Evolutionary conservation across 1,284 basidiomycete genomes (phyloP).

Genomic region (Dichomitus squalens): DNA sequence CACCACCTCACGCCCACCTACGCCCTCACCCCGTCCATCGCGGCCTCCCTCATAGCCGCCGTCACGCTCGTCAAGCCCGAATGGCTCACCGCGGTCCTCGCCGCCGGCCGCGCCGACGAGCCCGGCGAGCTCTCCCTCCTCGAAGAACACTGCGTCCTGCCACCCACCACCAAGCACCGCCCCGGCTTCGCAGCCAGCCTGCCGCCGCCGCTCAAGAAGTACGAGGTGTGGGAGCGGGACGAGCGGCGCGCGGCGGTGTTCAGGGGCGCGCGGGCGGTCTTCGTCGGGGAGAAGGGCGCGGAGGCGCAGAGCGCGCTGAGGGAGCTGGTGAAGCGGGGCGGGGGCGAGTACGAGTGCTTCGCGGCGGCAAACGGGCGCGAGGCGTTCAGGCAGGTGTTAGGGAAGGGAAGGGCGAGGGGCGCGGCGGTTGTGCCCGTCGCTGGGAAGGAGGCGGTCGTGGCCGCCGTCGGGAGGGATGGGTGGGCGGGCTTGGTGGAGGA

Average conservation of each 20-base stretch:
- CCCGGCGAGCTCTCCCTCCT: slow-evolving; percentile 42
- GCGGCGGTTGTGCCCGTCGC: slow-evolving; percentile 58
- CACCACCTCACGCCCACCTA: slow-evolving; percentile 61
- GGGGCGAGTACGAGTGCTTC: slow-evolving; percentile 61
- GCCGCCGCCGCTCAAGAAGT: slow-evolving; percentile 46
- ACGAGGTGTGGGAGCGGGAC: slow-evolving; percentile 64
- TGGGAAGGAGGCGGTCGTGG: slow-evolving; percentile 46
- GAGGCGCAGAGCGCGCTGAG: slow-evolving; percentile 49
- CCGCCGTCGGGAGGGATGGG: slow-evolving; percentile 49
- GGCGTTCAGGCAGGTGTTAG: slow-evolving; percentile 53
- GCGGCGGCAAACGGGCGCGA: slow-evolving; percentile 48
- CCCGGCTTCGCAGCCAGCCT: slow-evolving; percentile 57
- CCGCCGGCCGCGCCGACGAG: slow-evolving; percentile 41
- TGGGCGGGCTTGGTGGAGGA: slow-evolving; percentile 57
- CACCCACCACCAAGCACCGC: slow-evolving; percentile 53
- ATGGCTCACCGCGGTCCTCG: slow-evolving; percentile 62
- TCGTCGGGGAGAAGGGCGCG: slow-evolving; percentile 55
- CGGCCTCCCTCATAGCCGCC: slow-evolving; percentile 56
- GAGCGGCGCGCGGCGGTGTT: slow-evolving; percentile 60
- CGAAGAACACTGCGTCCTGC: slow-evolving; percentile 53
- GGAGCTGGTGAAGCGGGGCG: slow-evolving; percentile 55
- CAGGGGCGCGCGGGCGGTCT: slow-evolving; percentile 53
- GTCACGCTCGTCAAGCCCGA: slow-evolving; percentile 60
- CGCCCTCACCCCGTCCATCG: slow-evolving; percentile 48
- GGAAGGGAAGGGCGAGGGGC: slow-evolving; percentile 44